These are phyloP conservation scores for Phtheirospermum japonicum DNA, from an alignment of 257 asterid genomes.

Conservation along the genomic window DNA sequence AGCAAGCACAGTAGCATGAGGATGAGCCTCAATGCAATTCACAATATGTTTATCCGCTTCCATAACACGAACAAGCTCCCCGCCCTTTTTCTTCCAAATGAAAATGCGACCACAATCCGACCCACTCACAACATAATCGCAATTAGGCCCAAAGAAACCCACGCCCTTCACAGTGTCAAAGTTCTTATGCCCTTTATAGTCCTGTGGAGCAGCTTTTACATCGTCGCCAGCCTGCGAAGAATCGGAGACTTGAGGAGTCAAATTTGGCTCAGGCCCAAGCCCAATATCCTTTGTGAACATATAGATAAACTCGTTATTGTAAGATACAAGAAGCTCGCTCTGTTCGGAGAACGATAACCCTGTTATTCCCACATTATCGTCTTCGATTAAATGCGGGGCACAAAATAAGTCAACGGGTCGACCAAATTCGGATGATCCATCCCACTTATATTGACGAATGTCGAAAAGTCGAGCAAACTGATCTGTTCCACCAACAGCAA, in stretches of 20 bases:
- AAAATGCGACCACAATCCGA: constrained; percentile 94
- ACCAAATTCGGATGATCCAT: constrained; percentile 61
- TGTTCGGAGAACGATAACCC: constrained; percentile 91
- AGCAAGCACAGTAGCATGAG: constrained; percentile 71
- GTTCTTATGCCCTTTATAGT: constrained; percentile 81
- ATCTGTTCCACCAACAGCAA: constrained; percentile 87
- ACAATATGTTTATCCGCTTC: constrained; percentile 76
- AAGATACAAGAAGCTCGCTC: constrained; percentile 91
- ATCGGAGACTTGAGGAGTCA: constrained; percentile 25
- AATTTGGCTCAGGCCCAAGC: constrained; percentile 51
- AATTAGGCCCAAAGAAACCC: constrained; percentile 78
- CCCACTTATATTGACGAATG: constrained; percentile 71
- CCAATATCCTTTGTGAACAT: constrained; percentile 75
- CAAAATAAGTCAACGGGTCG: constrained; percentile 72
- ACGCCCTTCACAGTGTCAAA: constrained; percentile 81
- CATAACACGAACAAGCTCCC: constrained; percentile 81
- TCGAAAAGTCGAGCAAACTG: constrained; percentile 80
- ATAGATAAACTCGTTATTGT: constrained; percentile 69
- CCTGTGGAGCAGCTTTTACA: constrained; percentile 52
- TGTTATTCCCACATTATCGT: constrained; percentile 61
- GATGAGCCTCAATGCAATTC: constrained; percentile 85
- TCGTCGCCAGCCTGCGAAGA: constrained; percentile 29
- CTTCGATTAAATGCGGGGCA: constrained; percentile 66
- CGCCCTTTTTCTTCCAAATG: constrained; percentile 83
- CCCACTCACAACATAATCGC: constrained; percentile 87